phyloP scores from a whole-genome alignment of 2,329 filamentous ascomycete genomes.

The Tolypocladium paradoxum region DNA sequence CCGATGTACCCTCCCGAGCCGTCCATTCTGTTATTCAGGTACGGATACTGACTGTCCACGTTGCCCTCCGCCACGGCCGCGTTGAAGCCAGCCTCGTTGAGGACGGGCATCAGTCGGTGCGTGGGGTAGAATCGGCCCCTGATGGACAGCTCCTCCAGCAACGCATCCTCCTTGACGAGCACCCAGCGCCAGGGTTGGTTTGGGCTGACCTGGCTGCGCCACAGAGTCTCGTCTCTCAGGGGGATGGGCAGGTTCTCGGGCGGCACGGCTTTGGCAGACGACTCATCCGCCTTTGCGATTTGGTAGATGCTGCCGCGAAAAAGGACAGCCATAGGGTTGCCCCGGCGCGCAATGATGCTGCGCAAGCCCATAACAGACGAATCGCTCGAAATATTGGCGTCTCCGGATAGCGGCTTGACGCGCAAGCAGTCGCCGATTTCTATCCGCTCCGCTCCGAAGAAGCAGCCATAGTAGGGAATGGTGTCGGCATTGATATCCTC shows the following conservation, averaged over 20 bases:
- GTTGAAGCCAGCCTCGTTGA: slow-evolving; percentile 29
- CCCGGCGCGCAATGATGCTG: slow-evolving; percentile 26
- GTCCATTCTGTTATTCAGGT: slow-evolving; percentile 44
- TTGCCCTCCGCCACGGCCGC: slow-evolving; percentile 24
- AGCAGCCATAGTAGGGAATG: slow-evolving; percentile 33
- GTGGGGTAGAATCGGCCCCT: slow-evolving; percentile 49
- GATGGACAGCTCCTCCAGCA: slow-evolving; percentile 35
- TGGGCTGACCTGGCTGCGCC: slow-evolving; percentile 24
- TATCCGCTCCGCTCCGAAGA: slow-evolving; percentile 40
- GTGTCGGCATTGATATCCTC: slow-evolving; percentile 21
- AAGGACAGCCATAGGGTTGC: slow-evolving; percentile 24
- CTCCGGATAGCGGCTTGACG: slow-evolving; percentile 27
- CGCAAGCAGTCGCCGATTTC: slow-evolving; percentile 38
- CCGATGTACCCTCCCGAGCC: slow-evolving; percentile 29
- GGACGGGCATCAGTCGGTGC: slow-evolving; percentile 38
- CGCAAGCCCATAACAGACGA: slow-evolving; percentile 26
- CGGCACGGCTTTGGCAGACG: slow-evolving; percentile 16
- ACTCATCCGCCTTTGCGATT: slow-evolving; percentile 16
- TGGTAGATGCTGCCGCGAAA: slow-evolving; percentile 31
- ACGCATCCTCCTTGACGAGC: slow-evolving; percentile 33
- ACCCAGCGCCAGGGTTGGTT: slow-evolving; percentile 25
- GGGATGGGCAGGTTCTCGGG: slow-evolving; percentile 30
- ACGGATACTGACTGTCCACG: slow-evolving; percentile 33
- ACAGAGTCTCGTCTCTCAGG: slow-evolving; percentile 27
- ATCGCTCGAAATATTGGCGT: slow-evolving; percentile 21